Evolutionary conservation across 2,329 filamentous ascomycete genomes (phyloP), one percentile per base, ranked within the genome.

Genomic region (Akanthomyces lecanii): DNA sequence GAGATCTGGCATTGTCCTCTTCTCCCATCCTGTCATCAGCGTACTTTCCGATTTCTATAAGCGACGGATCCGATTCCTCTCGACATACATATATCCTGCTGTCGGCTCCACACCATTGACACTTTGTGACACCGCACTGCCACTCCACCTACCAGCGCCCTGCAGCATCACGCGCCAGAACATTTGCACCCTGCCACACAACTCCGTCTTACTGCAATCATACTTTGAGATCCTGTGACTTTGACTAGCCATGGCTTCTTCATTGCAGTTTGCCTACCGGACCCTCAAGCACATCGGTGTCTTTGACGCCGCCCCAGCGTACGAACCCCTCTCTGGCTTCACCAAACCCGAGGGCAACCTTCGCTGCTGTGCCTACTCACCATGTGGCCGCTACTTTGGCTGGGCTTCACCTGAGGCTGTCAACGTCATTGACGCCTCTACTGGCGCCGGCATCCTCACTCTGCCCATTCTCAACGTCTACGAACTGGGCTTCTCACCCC

Each of bases 251-350:
- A 97, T 97, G 92, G 90, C 91, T 77, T 88, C 84, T 83, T 88
- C 91, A 74, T 89, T 94, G 81, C 94, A 97, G 87, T 90, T 97
- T 87, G 91, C 92, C 79, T 97, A 90, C 85, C 92, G 95, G 81
- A 97, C 95, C 78, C 90, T 93, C 79, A 98, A 97, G 87, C 89
- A 88, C 77, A 93, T 99, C 81, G 93, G 93, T 73, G 83, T 98
- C 78, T 87, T 96, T 79, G 91, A 98, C 81, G 92, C 92, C 72
- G 90, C 88, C 69, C 95, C 95, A 66, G 85, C 89, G 73, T 99
- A 99, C 80, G 85, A 91, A 77, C 81, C 89, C 73, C 84, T 98
- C 73, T 81, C 90, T 73, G 94, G 90, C 71, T 97, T 98, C 77
- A 76, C 76, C 71, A 92, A 89, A 79, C 93, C 94, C 66, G 91